Conservation (phyloP, 2,329 filamentous ascomycete genomes). For the Aspergillus ibericus region DNA sequence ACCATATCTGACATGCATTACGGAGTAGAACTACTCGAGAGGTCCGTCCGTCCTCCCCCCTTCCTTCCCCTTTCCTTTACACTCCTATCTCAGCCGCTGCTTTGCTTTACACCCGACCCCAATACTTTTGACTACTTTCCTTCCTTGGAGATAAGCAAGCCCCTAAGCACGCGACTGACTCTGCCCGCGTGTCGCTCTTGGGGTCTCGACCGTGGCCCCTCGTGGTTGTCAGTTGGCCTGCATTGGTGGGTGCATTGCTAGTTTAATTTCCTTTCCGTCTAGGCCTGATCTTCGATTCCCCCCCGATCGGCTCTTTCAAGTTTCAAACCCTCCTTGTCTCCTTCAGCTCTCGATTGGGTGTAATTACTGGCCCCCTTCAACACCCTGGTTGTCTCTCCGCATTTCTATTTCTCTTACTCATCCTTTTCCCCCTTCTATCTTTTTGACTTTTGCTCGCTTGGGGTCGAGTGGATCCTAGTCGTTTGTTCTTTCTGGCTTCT, state of each 20-base stretch:
- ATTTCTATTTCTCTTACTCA: neutral
- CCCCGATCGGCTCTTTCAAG: conserved; percentile 7
- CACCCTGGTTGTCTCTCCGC: conserved; percentile 1
- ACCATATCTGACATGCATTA: neutral
- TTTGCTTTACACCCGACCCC: neutral
- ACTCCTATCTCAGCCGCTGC: neutral
- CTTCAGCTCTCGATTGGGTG: neutral
- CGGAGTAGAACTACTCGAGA: neutral
- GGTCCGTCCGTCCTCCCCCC: conserved; percentile 3
- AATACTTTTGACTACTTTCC: neutral
- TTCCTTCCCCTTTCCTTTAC: neutral
- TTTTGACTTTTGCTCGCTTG: neutral
- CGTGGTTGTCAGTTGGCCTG: conserved; percentile 6
- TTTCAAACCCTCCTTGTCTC: neutral
- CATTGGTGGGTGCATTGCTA: neutral
- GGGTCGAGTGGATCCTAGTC: neutral
- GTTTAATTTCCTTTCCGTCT: neutral
- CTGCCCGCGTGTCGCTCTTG: neutral
- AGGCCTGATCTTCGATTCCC: conserved; percentile 2
- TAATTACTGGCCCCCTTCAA: neutral
- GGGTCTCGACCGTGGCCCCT: neutral
- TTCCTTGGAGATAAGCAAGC: neutral
- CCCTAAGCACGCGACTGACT: neutral
- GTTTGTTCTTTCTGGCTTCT: neutral
- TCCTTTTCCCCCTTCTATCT: neutral